Evolutionary conservation across 75 land plant species (phyloP), one percentile per base, ranked within the genome.

Genomic region (Sequoiadendron giganteum): DNA sequence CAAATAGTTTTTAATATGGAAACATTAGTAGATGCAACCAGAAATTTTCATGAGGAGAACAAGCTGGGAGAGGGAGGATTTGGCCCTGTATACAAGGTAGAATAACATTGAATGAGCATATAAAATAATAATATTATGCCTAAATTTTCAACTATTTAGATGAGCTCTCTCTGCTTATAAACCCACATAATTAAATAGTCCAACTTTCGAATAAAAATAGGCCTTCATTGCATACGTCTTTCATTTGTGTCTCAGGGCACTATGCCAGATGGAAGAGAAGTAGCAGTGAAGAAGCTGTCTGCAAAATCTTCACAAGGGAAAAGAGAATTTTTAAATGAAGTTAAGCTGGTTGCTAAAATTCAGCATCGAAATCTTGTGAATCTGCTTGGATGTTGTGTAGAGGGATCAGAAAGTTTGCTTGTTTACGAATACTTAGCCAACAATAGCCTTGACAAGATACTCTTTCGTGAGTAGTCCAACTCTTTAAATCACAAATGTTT

Each of bases 241-340:
- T 70, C 32, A 25, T 70, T 30, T 70, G 9, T 2, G 43, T 42
- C 4, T 76, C 40, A 78, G 81, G 81, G 81, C 14, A 39, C 5
- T 1, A 36, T 39, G 10, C 21, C 16, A 36, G 81, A 78, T 78
- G 81, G 45, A 40, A 36, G 38, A 40, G 7, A 78, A 19, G 0
- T 78, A 40, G 81, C 81, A 38, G 81, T 78, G 21, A 78, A 78
- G 81, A 78, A 78, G 45, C 8, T 78, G 45, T 78, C 45, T 18
- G 32, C 36, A 34, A 75, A 10, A 30, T 75, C 39, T 36, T 3
- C 3, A 0, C 40, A 75, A 75, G 78, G 78, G 14, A 10, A 30
- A 30, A 30, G 36, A 76, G 78, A 76, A 76, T 76, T 76, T 34
- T 3, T 76, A 11, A 76, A 76, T 10, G 78, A 76, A 32, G 78